Evolutionary conservation across 2,329 filamentous ascomycete species (phyloP), one percentile per base, ranked within the genome.

Genomic region (Blastomyces gilchristii): DNA sequence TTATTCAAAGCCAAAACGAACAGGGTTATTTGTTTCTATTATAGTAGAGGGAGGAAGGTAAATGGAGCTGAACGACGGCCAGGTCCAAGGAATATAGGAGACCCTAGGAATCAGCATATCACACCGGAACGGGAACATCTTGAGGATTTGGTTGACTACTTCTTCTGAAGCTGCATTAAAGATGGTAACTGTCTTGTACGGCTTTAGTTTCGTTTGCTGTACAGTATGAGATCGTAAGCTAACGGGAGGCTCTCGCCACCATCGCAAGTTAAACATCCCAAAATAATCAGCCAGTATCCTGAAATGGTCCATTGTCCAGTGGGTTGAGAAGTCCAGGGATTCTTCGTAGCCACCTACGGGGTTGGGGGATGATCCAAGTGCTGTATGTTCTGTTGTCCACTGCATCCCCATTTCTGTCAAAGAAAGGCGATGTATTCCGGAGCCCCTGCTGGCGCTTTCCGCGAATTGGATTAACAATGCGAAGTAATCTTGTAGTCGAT

Each of bases 371-470:
- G 31, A 34, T 50, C 43, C 25, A 28, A 16, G 41, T 12, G 37
- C 58, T 37, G 59, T 37, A 54, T 61, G 59, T 53, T 49, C 59
- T 61, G 58, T 61, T 31, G 59, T 16, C 59, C 59, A 61, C 59
- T 61, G 34, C 43, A n/a, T 52, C 43, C 47, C 50, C 49, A 16
- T 34, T 47, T 50, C 8, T 49, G 43, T 9, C 11, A 28, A 25
- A 59, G 18, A 43, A 25, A n/a, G 14, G 45, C 22, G 58, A 49
- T 22, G 47, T 50, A 18, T 16, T 2, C 43, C 14, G 43, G 22
- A 28, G 11, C 22, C 53, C 3, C n/a, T 58, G n/a, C 37, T 22
- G 54, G 54, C 0, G 37, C 6, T 49, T 49, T 59, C n/a, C n/a
- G n/a, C 58, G 43, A 37, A 31, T 31, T 31, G 43, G 58, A 39